Evolutionary conservation across 2,329 filamentous ascomycete genomes (phyloP), one percentile per base, ranked within the genome.

Genomic region (Pyrenochaeta sp.): DNA sequence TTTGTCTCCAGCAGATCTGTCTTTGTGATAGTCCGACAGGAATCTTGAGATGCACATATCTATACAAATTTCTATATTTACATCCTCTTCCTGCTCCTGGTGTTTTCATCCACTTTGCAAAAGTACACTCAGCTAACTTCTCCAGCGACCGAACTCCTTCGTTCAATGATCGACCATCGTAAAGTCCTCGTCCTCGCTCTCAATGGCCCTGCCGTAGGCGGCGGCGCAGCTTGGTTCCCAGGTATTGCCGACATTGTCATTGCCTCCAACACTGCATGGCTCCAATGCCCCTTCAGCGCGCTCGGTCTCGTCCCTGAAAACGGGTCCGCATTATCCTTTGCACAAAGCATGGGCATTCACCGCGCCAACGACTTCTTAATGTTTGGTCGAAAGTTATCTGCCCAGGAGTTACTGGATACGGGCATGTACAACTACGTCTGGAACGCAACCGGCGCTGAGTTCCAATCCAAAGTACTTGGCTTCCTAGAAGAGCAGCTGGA

Each of bases 351-450:
- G 44, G 81, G 81, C 21, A 76, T 81, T 4, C 81, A 81, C 56
- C 79, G 81, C 41, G 74, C 81, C 0, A 83, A 83, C 58, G 81
- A 83, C 58, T 80, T 83, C 54, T 70, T 83, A 14, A 82, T 83
- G 79, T 81, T 83, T 52, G 81, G 81, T 2, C 72, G 77, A 15
- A 80, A 82, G 43, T 47, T 82, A 2, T 70, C 66, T 1, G 77
- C 75, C 1, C 58, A 78, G 23, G 81, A 83, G 52, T 64, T 81
- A 11, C 67, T 79, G 50, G 63, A 72, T 3, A 77, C 72, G 40
- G 81, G 81, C 0, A 45, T 83, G 60, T 77, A 82, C 23, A 83
- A 83, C 51, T 72, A 74, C 10, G 68, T 83, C 3, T 82, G 81
- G 61, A 68, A 73, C 2, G 61, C 55, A n/a, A 64, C 58, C 9